Conservation (phyloP, 192 early-diverging fungal species). For the Coemansia sp. region DNA sequence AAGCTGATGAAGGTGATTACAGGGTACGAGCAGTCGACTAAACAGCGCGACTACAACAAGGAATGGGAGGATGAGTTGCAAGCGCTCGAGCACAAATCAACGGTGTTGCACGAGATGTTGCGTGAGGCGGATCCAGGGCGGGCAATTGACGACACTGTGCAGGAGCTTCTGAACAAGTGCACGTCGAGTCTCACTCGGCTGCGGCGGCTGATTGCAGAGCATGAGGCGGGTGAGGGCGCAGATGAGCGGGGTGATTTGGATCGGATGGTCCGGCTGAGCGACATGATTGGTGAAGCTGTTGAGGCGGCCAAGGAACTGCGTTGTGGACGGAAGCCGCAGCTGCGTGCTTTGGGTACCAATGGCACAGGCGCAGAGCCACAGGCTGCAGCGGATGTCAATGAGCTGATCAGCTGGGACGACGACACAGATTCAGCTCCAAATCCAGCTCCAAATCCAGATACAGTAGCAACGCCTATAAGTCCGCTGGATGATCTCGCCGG, state of each 20-base stretch:
- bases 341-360: background rate
- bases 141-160: slow-evolving; percentile 37
- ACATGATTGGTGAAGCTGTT: slow-evolving; percentile 39
- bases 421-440: background rate
- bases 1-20: slow-evolving; percentile 97
- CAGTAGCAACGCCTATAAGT: slow-evolving; percentile 2
- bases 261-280: slow-evolving; percentile 43
- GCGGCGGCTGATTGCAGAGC: slow-evolving; percentile 44
- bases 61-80: slow-evolving; percentile 80
- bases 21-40: slow-evolving; percentile 79
- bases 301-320: slow-evolving; percentile 35
- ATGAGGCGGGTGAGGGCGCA: slow-evolving; percentile 4
- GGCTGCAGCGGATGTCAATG: background rate
- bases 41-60: slow-evolving; percentile 72
- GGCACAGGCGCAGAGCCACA: background rate
- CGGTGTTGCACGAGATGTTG: slow-evolving; percentile 79
- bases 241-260: slow-evolving; percentile 32
- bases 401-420: slow-evolving; percentile 40
- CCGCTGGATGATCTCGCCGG: slow-evolving; percentile 43
- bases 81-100: slow-evolving; percentile 73
- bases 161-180: slow-evolving; percentile 43
- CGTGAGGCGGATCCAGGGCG: slow-evolving; percentile 65
- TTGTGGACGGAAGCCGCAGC: slow-evolving; percentile 27
- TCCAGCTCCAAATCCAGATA: background rate
- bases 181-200: slow-evolving; percentile 37